Base-by-base conservation (phyloP, 345 rosid species). In the Moricandia arvensis region DNA sequence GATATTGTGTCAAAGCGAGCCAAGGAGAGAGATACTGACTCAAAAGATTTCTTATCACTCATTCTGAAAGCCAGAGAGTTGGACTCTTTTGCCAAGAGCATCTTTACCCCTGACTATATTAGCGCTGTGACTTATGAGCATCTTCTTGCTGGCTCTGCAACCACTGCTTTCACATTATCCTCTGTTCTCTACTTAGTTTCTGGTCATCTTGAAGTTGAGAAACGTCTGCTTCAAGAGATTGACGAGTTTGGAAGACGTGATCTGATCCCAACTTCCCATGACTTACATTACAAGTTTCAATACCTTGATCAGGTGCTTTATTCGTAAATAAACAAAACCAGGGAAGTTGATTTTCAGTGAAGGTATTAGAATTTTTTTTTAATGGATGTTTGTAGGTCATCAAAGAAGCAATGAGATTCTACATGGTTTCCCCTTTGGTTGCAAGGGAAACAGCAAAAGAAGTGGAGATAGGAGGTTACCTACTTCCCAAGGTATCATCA, bases 121-220 rank as follows among this genome's bases (percentile, higher is more conserved):
- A 90, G 97, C 38, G 97, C 96, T 11, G 89, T 89, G 75, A 88
- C 97, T 61, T 94, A 91, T 26, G 97, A 94, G 77, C 98, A 94
- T 68, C 88, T 94, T 67, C 92, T 94, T 63, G 96, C 97, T 34
- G 97, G 98, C 13, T 94, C 98, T 9, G 88, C 91, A 6, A 94
- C 98, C 6, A 94, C 96, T 17, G 57, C 93, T 8, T 94, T 94
- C 75, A 91, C 98, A 1, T 54, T 91, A 65, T 91, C 98, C 38
- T 86, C 93, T 1, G 68, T 82, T 71, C 76, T 91, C 1, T 91
- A 91, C 83, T 81, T 90, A 53, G 89, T 90, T 45, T 80, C 96
- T 16, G 88, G 84, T 67, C 95, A 94, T 82, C 87, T 77, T 0
- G 86, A 88, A 65, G 96, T 89, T 16, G 95, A 91, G 86, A 82